phyloP scores from a whole-genome alignment of 768 basidiomycete genomes.

The Crepidotus variabilis region DNA sequence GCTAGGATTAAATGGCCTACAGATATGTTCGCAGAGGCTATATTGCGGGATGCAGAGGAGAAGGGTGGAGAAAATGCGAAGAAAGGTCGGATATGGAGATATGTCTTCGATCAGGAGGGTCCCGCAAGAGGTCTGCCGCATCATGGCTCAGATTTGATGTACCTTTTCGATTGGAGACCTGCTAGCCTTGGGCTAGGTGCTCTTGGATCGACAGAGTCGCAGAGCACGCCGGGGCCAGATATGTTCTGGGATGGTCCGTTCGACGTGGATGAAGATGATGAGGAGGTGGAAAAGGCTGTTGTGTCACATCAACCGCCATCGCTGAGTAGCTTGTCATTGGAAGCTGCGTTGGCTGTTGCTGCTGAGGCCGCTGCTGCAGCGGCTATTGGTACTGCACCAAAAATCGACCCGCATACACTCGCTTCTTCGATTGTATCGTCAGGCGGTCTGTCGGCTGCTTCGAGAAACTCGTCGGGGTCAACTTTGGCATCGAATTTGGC shows the following conservation, averaged over 20 bases:
- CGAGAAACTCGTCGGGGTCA: neutral
- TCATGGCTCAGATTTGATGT: constrained; percentile 70
- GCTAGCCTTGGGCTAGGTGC: constrained; percentile 28
- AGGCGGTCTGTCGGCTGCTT: constrained; percentile 4
- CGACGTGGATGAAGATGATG: constrained; percentile 14
- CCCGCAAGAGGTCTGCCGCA: constrained; percentile 62
- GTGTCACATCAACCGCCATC: constrained; percentile 7
- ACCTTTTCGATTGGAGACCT: constrained; percentile 72
- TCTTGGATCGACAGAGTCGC: neutral
- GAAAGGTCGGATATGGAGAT: constrained; percentile 50
- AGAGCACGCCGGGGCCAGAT: constrained; percentile 10
- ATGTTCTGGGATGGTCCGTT: constrained; percentile 28
- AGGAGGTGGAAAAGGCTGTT: constrained; percentile 5
- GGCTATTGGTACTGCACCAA: neutral
- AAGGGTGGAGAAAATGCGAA: constrained; percentile 31
- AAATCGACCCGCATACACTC: constrained; percentile 1
- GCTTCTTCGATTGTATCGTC: constrained; percentile 8
- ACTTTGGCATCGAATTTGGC: neutral
- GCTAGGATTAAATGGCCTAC: constrained; percentile 76
- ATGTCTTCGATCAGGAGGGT: constrained; percentile 80
- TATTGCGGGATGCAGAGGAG: constrained; percentile 47
- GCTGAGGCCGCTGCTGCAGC: constrained; percentile 2
- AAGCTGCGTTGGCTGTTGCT: constrained; percentile 4
- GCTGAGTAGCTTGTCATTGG: constrained; percentile 5
- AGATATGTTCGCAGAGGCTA: constrained; percentile 54